Evolutionary conservation across 2,329 filamentous ascomycete genomes (phyloP), one percentile per base, ranked within the genome.

Genomic region (Alternaria gaisen): DNA sequence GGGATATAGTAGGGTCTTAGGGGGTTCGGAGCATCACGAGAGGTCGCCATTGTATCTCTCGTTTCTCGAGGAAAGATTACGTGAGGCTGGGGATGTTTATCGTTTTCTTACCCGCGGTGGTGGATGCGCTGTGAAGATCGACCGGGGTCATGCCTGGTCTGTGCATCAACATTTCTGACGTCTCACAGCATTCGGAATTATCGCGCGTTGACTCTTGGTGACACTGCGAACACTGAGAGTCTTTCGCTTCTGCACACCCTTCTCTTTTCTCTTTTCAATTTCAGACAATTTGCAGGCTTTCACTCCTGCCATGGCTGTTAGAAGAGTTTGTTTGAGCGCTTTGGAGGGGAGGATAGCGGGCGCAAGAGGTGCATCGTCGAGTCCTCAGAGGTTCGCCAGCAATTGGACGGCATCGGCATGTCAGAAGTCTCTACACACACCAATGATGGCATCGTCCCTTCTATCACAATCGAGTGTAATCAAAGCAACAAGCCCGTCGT

Each of bases 1-100:
- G 89, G 89, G 63, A 89, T 88, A 76, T 91, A 91, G 80, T 91
- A 91, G 18, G 89, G 89, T 63, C 89, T 84, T 58, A 91, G 81
- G 59, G 89, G 89, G 70, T 91, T 91, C 20, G 82, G 83, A 32
- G 78, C 76, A 69, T 82, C 81, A 67, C 80, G 77, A 52, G 80
- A 82, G 55, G 81, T 77, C 48, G 80, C 75, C 79, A 83, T 81
- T 48, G 61, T 56, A 64, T 62, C 54, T 30, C 52, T 56, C 20
- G 46, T 50, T 38, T 50, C 16, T 36, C 4, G 9, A 32, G 14
- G 10, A 50, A 24, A 36, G 46, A 48, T 50, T 36, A 26, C 46
- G 53, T 56, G 54, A 42, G 40, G 56, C 42, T 50, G 46, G 41
- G 36, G 51, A 52, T 47, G 56, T 61, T 47, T 61, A 57, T 52